These are phyloP conservation scores for Echinochloa phyllopogon DNA, from an alignment of 176 grass and related monocot genomes.

Conservation along the genomic window DNA sequence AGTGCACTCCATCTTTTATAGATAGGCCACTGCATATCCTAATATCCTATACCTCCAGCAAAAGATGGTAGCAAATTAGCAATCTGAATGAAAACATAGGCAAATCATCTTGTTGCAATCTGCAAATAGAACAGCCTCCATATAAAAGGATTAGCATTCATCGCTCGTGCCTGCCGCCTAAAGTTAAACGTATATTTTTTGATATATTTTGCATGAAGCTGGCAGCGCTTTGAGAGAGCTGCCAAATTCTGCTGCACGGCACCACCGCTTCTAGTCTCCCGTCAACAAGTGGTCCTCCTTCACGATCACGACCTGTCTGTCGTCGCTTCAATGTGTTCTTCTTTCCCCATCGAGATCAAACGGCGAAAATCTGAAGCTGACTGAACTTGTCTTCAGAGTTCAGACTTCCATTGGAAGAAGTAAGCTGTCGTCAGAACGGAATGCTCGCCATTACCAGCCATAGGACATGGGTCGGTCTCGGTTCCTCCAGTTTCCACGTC, in stretches of 20 bases:
- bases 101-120: background rate
- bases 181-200: no score
- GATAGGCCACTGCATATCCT: conserved; percentile 1
- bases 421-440: background rate
- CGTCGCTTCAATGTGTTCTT: background rate
- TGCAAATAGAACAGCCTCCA: background rate
- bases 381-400: conserved; percentile 15
- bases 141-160: background rate
- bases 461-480: background rate
- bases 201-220: background rate
- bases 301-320: background rate
- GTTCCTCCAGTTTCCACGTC: background rate
- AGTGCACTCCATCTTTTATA: background rate
- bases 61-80: background rate
- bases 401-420: background rate
- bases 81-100: background rate
- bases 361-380: background rate
- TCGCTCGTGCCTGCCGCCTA: background rate
- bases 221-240: background rate
- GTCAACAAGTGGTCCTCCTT: background rate
- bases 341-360: background rate
- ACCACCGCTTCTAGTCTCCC: no score
- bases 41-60: no score
- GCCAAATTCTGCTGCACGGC: background rate
- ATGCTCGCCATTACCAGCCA: background rate